Percentiles rank a stretch among this genome's conserved stretches.
Conservation (phyloP, 2,329 filamentous ascomycete genomes). For the Fusarium tjaetaba region DNA sequence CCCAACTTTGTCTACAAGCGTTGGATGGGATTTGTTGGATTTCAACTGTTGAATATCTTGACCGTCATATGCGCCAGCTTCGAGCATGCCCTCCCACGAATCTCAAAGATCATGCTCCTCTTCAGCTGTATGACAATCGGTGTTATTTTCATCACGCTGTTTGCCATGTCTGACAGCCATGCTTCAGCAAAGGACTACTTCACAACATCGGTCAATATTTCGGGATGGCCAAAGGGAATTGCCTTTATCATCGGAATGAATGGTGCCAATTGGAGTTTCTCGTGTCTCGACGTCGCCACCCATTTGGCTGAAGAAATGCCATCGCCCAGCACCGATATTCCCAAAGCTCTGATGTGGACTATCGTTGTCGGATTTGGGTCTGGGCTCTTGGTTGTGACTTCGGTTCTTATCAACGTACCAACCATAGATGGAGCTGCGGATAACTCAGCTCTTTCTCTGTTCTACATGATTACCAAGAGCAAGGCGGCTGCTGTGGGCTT, state of each 20-base stretch:
- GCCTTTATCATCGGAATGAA: slow-evolving; percentile 6
- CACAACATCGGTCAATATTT: background rate
- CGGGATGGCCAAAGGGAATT: slow-evolving; percentile 7
- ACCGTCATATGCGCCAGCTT: background rate
- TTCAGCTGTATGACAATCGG: background rate
- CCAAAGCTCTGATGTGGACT: slow-evolving; percentile 7
- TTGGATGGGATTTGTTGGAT: slow-evolving; percentile 4
- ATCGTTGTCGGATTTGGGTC: slow-evolving; percentile 1
- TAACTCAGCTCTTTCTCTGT: slow-evolving; percentile 1
- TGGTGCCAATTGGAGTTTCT: slow-evolving; percentile 2
- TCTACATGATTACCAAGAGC: background rate
- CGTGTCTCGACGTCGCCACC: background rate
- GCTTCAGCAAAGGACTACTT: background rate
- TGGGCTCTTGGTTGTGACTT: background rate
- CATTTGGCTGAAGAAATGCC: slow-evolving; percentile 13
- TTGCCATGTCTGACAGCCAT: background rate
- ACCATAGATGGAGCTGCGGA: background rate
- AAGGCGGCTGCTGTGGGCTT: background rate
- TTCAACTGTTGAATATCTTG: background rate
- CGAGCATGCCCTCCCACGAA: background rate
- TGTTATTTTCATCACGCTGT: background rate
- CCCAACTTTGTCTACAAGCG: slow-evolving; percentile 1
- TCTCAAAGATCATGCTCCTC: background rate
- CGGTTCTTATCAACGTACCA: background rate
- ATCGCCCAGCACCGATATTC: background rate